Evolutionary conservation across 164 flowering plant species (phyloP).

Genomic region (Buxus sempervirens): DNA sequence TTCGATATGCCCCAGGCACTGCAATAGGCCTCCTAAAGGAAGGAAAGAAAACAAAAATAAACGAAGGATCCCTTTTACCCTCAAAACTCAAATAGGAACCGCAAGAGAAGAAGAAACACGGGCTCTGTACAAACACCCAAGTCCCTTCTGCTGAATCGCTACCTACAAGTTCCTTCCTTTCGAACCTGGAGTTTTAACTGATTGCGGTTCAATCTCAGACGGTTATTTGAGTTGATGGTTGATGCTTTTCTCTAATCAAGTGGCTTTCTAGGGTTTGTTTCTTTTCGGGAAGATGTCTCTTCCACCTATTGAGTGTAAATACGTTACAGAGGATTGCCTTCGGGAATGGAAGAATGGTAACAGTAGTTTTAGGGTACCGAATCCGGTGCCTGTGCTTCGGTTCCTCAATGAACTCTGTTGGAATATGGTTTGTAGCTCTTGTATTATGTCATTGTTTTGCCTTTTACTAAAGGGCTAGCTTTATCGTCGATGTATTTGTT

Average conservation of each 20-base stretch:
- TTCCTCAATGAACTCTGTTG: conserved; percentile 88
- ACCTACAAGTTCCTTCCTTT: too few relatives aligned
- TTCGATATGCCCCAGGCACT: too few relatives aligned
- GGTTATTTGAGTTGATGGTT: background rate
- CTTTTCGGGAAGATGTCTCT: conserved; percentile 42
- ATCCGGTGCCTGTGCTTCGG: conserved; percentile 66
- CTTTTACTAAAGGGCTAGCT: background rate
- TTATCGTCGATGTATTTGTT: background rate
- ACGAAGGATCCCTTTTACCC: too few relatives aligned
- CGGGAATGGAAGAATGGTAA: conserved; percentile 68
- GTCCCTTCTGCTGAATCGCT: too few relatives aligned
- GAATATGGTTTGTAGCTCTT: conserved; percentile 45
- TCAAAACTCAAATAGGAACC: too few relatives aligned
- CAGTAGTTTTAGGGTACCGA: conserved; percentile 39
- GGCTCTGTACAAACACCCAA: too few relatives aligned
- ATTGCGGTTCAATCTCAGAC: background rate
- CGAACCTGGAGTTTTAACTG: too few relatives aligned
- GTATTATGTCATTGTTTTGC: background rate
- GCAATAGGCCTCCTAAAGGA: too few relatives aligned
- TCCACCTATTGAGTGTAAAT: conserved; percentile 55
- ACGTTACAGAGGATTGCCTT: conserved; percentile 59
- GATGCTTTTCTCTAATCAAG: background rate
- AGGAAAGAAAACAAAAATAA: too few relatives aligned
- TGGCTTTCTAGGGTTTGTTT: conserved; percentile 1
- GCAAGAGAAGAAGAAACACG: too few relatives aligned